Percentiles rank a stretch among this genome's conserved stretches.
These are phyloP conservation scores for Cubamyces sp. DNA, from an alignment of 768 basidiomycete species.

Conservation along the genomic window DNA sequence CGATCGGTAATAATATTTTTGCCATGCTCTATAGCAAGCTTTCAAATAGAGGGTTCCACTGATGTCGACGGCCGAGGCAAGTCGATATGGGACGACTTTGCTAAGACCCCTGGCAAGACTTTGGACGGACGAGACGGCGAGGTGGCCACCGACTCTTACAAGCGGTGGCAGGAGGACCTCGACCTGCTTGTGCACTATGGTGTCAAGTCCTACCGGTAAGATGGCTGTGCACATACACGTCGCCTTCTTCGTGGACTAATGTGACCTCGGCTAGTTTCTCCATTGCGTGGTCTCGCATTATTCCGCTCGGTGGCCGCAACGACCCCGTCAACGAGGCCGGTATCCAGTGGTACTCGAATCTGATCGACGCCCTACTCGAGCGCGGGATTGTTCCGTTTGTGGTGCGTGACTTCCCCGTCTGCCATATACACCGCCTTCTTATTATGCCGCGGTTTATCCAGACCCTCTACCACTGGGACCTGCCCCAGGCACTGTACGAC, in stretches of 20 bases:
- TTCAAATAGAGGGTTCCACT: constrained; percentile 76
- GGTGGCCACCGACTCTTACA: constrained; percentile 73
- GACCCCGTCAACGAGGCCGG: constrained; percentile 75
- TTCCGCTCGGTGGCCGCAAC: constrained; percentile 71
- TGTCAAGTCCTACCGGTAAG: constrained; percentile 64
- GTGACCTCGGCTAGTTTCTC: constrained; percentile 48
- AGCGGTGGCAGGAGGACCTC: constrained; percentile 68
- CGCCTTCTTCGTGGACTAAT: neutral
- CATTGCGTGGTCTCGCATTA: constrained; percentile 75
- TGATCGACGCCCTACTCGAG: constrained; percentile 69
- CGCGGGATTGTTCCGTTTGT: constrained; percentile 71
- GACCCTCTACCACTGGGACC: constrained; percentile 81
- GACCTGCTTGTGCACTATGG: constrained; percentile 64
- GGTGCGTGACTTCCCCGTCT: constrained; percentile 42
- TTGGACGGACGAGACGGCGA: constrained; percentile 69
- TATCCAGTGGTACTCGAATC: constrained; percentile 67
- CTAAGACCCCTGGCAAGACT: constrained; percentile 67
- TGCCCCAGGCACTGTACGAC: constrained; percentile 74
- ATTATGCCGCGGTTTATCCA: constrained; percentile 32
- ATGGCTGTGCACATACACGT: neutral
- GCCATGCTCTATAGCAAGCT: constrained; percentile 49
- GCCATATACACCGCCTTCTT: neutral
- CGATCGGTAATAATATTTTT: constrained; percentile 14
- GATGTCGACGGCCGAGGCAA: constrained; percentile 63
- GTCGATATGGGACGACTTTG: constrained; percentile 78